Base-by-base conservation (phyloP, 768 basidiomycete species). In the Leccinum disarticulatum region DNA sequence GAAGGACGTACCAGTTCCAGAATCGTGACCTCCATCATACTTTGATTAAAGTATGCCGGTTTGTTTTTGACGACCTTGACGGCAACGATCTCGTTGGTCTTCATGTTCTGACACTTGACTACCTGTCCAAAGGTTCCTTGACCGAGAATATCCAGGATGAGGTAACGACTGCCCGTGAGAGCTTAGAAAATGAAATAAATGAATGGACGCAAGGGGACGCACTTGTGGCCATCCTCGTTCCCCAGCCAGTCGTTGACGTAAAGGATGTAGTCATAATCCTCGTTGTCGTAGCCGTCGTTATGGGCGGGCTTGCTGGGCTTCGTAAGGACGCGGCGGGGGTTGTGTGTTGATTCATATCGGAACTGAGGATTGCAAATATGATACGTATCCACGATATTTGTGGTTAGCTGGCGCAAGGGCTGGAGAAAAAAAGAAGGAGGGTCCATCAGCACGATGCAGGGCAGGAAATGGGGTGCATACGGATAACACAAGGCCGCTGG, bases 31-130 rank as follows among this genome's bases (percentile, higher is more conserved):
- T 99, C 97, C 97, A 99, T 99, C 91, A 97, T 98, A 74, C 91
- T 93, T 77, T 99, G 97, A 71, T 98, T 98, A 76, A 97, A 95
- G 79, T 99, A 99, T 0, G 97, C 97, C 6, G 96, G 97, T 76
- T 98, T 99, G 76, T 99, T 99, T 80, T 99, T 99, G 65, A 99
- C 94, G 8, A 99, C 97, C 76, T 98, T 99, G 61, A 99, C 97
- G 25, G 97, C 97, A 48, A 97, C 94, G 56, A 98, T 93, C 72
- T 98, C 96, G 75, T 98, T 95, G 31, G 93, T 97, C 79, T 95
- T 94, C 89, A 98, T 95, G 72, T 99, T 98, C 74, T 98, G 97
- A 71, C 97, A 99, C 74, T 99, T 99, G 67, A 98, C 97, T 33
- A 99, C 97, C 74, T 99, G 97, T 9, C 97, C 97, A 67, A 99